These are phyloP conservation scores for Talaromyces albobiverticillius DNA, from an alignment of 2,329 filamentous ascomycete genomes.

Conservation along the genomic window DNA sequence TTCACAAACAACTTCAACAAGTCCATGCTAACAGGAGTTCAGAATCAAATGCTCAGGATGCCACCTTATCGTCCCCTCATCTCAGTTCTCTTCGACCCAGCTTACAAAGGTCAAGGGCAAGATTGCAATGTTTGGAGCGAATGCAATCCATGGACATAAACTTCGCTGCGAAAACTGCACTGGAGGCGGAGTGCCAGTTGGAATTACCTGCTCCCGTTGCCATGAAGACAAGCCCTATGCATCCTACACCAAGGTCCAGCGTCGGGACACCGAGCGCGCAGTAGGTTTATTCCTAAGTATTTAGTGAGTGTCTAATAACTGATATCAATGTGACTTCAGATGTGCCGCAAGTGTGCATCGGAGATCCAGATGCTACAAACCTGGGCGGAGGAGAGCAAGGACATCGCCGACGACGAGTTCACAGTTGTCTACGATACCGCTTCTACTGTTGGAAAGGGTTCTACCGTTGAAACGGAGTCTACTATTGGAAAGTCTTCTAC, in stretches of 20 bases:
- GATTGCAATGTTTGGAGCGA: slow-evolving; percentile 17
- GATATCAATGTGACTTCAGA: slow-evolving; percentile 28
- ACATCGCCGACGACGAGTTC: background rate
- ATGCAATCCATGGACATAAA: slow-evolving; percentile 18
- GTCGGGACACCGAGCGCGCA: slow-evolving; percentile 43
- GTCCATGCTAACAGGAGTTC: background rate
- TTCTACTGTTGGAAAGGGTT: background rate
- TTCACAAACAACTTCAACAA: background rate
- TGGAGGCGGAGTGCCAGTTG: slow-evolving; percentile 37
- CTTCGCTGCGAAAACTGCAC: slow-evolving; percentile 47
- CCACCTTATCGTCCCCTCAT: slow-evolving; percentile 35
- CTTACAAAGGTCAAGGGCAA: slow-evolving; percentile 33
- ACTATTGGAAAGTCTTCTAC: too few relatives aligned
- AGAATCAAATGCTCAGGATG: slow-evolving; percentile 50
- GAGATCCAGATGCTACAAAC: slow-evolving; percentile 31
- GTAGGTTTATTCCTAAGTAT: slow-evolving; percentile 32
- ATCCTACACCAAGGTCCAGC: slow-evolving; percentile 50
- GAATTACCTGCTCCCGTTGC: slow-evolving; percentile 51
- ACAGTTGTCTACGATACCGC: background rate
- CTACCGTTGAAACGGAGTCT: too few relatives aligned
- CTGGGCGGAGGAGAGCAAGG: slow-evolving; percentile 19
- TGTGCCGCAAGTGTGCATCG: slow-evolving; percentile 41
- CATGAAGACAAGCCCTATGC: slow-evolving; percentile 45
- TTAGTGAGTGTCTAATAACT: background rate
- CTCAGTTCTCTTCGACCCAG: slow-evolving; percentile 49